These are phyloP conservation scores for Hamamelis virginiana DNA, from an alignment of 164 flowering plant species.

Conservation along the genomic window DNA sequence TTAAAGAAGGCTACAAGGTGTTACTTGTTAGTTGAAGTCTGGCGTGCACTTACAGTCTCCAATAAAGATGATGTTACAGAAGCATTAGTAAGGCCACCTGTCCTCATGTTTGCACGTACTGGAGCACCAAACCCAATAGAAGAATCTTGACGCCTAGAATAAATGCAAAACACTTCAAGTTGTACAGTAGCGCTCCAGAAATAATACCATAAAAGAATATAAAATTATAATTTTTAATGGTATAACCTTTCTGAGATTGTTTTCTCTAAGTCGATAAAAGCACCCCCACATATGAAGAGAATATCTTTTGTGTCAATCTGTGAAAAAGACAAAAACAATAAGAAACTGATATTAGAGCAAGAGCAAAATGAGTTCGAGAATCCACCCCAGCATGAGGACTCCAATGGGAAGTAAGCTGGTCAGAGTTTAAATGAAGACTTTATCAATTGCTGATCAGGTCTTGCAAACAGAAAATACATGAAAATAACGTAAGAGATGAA, in stretches of 20 bases:
- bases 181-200: slow-evolving; percentile 7
- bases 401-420: too few species aligned
- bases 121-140: slow-evolving; percentile 98
- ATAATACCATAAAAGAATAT: neutral
- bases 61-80: slow-evolving; percentile 71
- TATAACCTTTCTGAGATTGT: slow-evolving; percentile 90
- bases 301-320: slow-evolving; percentile 97
- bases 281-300: slow-evolving; percentile 97
- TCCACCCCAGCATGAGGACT: too few species aligned
- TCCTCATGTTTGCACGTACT: slow-evolving; percentile 89
- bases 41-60: slow-evolving; percentile 67
- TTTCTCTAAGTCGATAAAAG: slow-evolving; percentile 89
- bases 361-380: neutral
- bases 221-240: neutral
- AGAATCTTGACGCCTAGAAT: slow-evolving; percentile 85
- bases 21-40: slow-evolving; percentile 10
- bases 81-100: slow-evolving; percentile 61
- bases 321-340: slow-evolving; percentile 11
- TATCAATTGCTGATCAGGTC: neutral
- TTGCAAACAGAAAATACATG: neutral
- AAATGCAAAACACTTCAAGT: slow-evolving; percentile 12
- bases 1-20: slow-evolving; percentile 11
- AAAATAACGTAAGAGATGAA: too few species aligned
- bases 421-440: too few species aligned
- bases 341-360: neutral